Base-by-base conservation (phyloP, 495 filamentous ascomycete genomes). In the Pseudomonodictys pantanalensis region DNA sequence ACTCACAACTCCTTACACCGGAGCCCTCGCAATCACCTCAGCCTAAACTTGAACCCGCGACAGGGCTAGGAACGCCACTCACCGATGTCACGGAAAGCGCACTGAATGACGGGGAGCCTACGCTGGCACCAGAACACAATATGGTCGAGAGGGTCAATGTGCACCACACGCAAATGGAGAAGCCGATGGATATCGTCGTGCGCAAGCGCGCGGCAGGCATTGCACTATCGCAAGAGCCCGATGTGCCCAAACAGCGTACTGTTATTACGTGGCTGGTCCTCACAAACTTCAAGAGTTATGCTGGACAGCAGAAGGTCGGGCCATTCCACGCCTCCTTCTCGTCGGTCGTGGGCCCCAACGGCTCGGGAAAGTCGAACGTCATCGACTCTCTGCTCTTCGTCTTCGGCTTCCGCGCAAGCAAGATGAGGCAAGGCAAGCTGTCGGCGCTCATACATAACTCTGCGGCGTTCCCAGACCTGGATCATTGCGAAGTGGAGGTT, bases 391-490 rank as follows among this genome's bases (percentile, higher is more conserved):
- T 98, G 33, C 85, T 98, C 2, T 98, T 98, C 68, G 93, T 98
- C 22, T 98, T 98, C 65, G 93, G 93, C 39, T 98, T 98, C 76
- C 86, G 93, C 47, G 93, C 93, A 23, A 97, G 92, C 78, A 98
- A 98, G 76, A 98, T 98, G 93, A 81, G 93, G 68, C 93, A 98
- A 72, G 95, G 93, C 68, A 98, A 98, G 76, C 92, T 98, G 35
- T 97, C 93, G 2, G 93, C 93, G 18, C 74, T 98, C 60, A 97
- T 98, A 56, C 93, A 98, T 70, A 97, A 96, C 71, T 97, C 92
- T 30, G 91, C 91, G 1, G 81, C 86, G 33, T 84, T 85, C 60
- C 91, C 95, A 0, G 79, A 96, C 58, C 77, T 97, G 6, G 87
- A 90, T 41, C 84, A 83, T 68, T 98, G 93, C 72, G 95, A 97